Evolutionary conservation across 73 alveolate genomes (phyloP).

Genomic region (Blepharisma japonicum): DNA sequence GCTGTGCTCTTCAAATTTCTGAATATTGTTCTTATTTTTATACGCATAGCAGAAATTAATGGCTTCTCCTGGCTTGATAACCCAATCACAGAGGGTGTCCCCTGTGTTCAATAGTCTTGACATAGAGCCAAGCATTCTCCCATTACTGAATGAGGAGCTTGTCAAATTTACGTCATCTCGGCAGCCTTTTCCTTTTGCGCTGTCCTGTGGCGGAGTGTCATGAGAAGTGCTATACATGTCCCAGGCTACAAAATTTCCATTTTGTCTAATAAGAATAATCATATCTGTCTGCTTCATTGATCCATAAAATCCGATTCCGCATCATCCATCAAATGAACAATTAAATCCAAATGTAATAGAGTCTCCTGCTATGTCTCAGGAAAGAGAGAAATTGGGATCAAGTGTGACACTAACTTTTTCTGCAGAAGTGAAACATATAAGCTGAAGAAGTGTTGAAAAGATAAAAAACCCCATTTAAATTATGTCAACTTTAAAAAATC

Average conservation of each 20-base stretch:
- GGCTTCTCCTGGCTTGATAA: not conserved
- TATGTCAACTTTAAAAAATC: no score
- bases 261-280: not conserved
- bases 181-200: not conserved
- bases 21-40: not conserved
- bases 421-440: no score
- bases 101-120: not conserved
- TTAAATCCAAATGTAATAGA: constrained; percentile 2
- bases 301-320: constrained; percentile 13
- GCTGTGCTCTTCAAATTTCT: not conserved
- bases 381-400: not conserved
- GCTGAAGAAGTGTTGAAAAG: no score
- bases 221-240: not conserved
- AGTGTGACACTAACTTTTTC: not conserved
- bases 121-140: not conserved
- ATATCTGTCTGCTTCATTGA: not conserved
- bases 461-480: no score
- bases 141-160: not conserved
- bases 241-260: not conserved
- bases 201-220: not conserved
- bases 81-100: not conserved
- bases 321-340: not conserved
- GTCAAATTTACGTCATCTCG: not conserved
- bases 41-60: not conserved
- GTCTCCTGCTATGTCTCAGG: not conserved